Evolutionary conservation across 768 basidiomycete genomes (phyloP).

Genomic region (Suillus bovinus): DNA sequence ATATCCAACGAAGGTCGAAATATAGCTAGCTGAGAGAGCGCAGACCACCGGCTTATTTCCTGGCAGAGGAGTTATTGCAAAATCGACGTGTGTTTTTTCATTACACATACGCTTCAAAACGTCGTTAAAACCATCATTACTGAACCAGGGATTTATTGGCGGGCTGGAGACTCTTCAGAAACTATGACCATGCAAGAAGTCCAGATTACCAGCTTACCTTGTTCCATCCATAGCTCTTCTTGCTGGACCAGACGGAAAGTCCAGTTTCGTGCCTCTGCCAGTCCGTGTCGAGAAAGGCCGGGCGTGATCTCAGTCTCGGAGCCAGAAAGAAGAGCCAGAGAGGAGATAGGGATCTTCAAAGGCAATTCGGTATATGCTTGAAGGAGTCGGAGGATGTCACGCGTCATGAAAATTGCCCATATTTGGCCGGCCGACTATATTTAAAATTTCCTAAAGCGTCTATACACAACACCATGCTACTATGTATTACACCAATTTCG

Average conservation of each 20-base stretch:
- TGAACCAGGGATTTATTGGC: slow-evolving; percentile 63
- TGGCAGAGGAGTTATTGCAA: slow-evolving; percentile 30
- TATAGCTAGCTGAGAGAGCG: slow-evolving; percentile 87
- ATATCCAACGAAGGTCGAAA: slow-evolving; percentile 92
- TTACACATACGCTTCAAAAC: slow-evolving; percentile 59
- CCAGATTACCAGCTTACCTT: slow-evolving; percentile 39
- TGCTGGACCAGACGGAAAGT: slow-evolving; percentile 61
- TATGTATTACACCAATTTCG: background rate
- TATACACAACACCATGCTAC: background rate
- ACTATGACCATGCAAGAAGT: background rate
- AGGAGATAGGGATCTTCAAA: slow-evolving; percentile 5
- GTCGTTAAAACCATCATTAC: slow-evolving; percentile 61
- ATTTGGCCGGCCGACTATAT: background rate
- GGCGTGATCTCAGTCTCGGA: slow-evolving; percentile 19
- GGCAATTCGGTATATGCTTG: background rate
- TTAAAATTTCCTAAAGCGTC: background rate
- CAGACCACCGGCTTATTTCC: slow-evolving; percentile 88
- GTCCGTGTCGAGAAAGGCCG: slow-evolving; percentile 31
- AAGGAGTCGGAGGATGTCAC: slow-evolving; percentile 4
- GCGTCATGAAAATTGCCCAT: slow-evolving; percentile 7
- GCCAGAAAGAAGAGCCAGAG: slow-evolving; percentile 18
- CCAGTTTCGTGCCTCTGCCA: slow-evolving; percentile 75
- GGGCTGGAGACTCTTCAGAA: slow-evolving; percentile 31
- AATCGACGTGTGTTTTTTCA: background rate
- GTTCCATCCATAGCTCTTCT: slow-evolving; percentile 77